Conservation (phyloP, 495 filamentous ascomycete genomes). For the Talaromyces wortmannii region DNA sequence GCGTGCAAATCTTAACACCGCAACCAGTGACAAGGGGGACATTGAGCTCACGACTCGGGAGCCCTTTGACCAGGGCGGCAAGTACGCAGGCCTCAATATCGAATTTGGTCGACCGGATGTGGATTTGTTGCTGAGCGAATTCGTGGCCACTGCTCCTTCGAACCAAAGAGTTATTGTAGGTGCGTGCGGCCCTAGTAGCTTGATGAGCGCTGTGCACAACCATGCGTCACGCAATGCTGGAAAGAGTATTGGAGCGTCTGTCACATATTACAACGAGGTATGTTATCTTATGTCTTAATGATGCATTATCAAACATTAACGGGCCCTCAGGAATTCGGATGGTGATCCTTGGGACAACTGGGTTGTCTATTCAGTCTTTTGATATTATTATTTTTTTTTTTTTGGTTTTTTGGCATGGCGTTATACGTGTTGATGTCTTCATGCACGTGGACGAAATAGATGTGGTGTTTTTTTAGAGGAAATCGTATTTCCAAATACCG, state of each 20-base stretch:
- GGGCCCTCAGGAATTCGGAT: not conserved
- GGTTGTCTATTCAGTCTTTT: not conserved
- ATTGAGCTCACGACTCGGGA: too few relatives aligned
- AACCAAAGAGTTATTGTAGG: not conserved
- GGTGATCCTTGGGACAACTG: constrained; percentile 2
- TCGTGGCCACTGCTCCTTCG: not conserved
- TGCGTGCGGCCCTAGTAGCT: not conserved
- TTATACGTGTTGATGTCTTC: too few relatives aligned
- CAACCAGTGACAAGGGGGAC: not conserved
- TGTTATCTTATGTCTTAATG: not conserved
- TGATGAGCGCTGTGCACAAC: not conserved
- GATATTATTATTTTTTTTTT: not conserved
- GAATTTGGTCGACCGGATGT: not conserved
- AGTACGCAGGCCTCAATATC: not conserved
- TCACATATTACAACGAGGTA: not conserved
- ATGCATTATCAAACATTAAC: too few relatives aligned
- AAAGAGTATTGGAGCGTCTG: not conserved
- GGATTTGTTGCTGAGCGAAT: not conserved
- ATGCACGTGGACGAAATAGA: too few relatives aligned
- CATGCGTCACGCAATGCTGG: not conserved
- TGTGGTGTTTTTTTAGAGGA: too few relatives aligned
- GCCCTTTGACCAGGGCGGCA: not conserved
- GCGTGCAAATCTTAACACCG: not conserved
- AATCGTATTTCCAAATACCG: too few relatives aligned
- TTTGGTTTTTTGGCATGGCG: too few relatives aligned